Evolutionary conservation across 176 grass and related monocot genomes (phyloP).

Genomic region (Juncus effusus): DNA sequence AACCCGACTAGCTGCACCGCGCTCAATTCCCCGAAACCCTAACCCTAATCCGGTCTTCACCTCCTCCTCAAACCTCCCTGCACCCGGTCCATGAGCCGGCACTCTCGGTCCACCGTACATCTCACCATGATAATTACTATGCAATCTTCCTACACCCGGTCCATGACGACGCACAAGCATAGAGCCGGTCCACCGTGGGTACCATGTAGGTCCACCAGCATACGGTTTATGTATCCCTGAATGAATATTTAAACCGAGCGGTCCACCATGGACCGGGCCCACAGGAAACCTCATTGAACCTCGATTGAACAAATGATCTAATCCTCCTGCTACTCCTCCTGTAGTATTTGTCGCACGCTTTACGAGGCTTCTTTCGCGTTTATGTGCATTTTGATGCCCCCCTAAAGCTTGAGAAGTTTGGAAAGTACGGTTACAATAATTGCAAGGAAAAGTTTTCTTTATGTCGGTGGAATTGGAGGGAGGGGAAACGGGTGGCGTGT

Average conservation of each 20-base stretch:
- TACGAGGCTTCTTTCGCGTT: conserved; percentile 4
- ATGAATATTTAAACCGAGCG: background rate
- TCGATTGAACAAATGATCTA: background rate
- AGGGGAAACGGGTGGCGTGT: conserved; percentile 1
- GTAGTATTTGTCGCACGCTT: conserved; percentile 1
- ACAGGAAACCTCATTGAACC: background rate
- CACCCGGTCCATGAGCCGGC: conserved; percentile 8
- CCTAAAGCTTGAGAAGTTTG: conserved; percentile 25
- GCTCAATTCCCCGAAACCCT: conserved; percentile 13
- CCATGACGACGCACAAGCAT: conserved; percentile 6
- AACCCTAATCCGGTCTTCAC: background rate
- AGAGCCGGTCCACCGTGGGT: conserved; percentile 9
- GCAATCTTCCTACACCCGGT: background rate
- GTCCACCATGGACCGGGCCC: conserved; percentile 17
- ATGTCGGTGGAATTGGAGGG: background rate
- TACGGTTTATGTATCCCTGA: conserved; percentile 17
- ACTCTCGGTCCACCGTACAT: conserved; percentile 18
- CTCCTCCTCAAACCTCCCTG: conserved; percentile 10
- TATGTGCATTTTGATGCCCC: conserved; percentile 23
- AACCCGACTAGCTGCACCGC: background rate
- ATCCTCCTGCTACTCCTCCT: conserved; percentile 1
- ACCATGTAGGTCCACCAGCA: background rate
- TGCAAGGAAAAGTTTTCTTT: conserved; percentile 21
- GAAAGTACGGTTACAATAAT: conserved; percentile 20
- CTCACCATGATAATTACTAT: background rate